Conservation (phyloP, 371 early-diverging fungal genomes). For the Neoconidiobolus thromboides region DNA sequence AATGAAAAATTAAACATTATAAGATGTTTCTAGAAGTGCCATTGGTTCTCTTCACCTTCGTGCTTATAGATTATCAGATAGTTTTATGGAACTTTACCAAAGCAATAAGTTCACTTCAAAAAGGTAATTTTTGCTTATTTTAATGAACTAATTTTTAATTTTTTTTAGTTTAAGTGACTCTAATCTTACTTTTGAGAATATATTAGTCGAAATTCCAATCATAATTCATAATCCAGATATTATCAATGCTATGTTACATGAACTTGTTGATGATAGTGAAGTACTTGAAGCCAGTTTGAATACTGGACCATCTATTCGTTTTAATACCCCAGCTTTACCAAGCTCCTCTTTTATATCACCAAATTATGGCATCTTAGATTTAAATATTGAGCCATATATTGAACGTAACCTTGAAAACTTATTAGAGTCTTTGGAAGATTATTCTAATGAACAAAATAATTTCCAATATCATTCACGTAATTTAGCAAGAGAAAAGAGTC, state of each 20-base stretch:
- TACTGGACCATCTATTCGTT: conserved; percentile 19
- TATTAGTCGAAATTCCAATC: conserved; percentile 76
- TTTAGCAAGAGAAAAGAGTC: conserved; percentile 67
- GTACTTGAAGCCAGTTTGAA: conserved; percentile 40
- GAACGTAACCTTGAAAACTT: conserved; percentile 78
- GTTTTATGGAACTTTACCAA: conserved; percentile 69
- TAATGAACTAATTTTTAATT: too few species aligned
- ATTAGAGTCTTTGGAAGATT: conserved; percentile 72
- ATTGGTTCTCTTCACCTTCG: conserved; percentile 74
- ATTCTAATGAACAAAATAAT: conserved; percentile 77
- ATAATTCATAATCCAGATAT: conserved; percentile 66
- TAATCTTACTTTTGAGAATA: conserved; percentile 14
- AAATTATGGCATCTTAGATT: conserved; percentile 64
- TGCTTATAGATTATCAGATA: conserved; percentile 70
- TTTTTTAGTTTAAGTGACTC: conserved; percentile 27
- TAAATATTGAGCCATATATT: conserved; percentile 58
- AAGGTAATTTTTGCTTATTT: neutral
- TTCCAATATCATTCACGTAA: conserved; percentile 86
- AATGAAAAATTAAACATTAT: too few species aligned
- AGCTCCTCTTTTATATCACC: conserved; percentile 18
- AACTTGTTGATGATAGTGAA: conserved; percentile 34
- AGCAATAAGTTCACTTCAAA: conserved; percentile 58
- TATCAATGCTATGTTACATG: conserved; percentile 57
- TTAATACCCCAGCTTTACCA: conserved; percentile 9
- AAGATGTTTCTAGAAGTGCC: conserved; percentile 60